Conservation (phyloP, 2,329 filamentous ascomycete genomes). For the Gliomastix tumulicola region DNA sequence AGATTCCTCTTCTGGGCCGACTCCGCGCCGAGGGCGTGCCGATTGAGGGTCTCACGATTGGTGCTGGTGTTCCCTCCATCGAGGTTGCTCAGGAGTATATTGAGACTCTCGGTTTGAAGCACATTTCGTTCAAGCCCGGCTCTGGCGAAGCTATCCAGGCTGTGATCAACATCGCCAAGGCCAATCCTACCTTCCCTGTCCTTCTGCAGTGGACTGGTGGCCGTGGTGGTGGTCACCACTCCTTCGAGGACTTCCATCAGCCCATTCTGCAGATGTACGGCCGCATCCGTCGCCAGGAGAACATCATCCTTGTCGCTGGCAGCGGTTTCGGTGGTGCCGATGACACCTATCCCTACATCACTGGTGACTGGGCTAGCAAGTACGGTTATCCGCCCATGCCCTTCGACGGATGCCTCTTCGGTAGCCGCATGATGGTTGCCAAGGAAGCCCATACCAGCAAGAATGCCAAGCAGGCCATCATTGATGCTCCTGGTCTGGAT, state of each 20-base stretch:
- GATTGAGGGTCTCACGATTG: slow-evolving; percentile 87
- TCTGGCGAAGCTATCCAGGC: slow-evolving; percentile 82
- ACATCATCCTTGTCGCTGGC: slow-evolving; percentile 83
- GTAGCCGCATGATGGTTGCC: slow-evolving; percentile 90
- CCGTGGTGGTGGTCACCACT: slow-evolving; percentile 89
- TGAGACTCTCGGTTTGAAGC: slow-evolving; percentile 83
- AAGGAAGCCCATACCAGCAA: slow-evolving; percentile 87
- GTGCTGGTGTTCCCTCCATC: slow-evolving; percentile 87
- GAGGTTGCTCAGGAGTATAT: slow-evolving; percentile 94
- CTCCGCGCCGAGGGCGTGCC: slow-evolving; percentile 80
- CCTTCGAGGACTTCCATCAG: slow-evolving; percentile 91
- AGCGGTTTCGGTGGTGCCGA: slow-evolving; percentile 88
- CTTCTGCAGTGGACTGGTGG: slow-evolving; percentile 94
- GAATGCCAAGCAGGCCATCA: slow-evolving; percentile 83
- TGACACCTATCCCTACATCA: slow-evolving; percentile 89
- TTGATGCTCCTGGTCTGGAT: slow-evolving; percentile 74
- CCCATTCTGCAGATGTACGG: slow-evolving; percentile 88
- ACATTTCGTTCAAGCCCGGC: slow-evolving; percentile 91
- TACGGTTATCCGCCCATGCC: slow-evolving; percentile 91
- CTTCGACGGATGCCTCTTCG: slow-evolving; percentile 86
- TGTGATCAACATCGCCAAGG: slow-evolving; percentile 87
- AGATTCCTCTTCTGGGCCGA: slow-evolving; percentile 76
- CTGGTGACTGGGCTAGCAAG: slow-evolving; percentile 78
- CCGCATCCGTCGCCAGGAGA: slow-evolving; percentile 76
- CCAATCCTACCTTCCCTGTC: slow-evolving; percentile 90